Percentiles rank a stretch among this genome's conserved stretches.
Conservation (phyloP, 306 rosid genomes). For the Vachellia collinsii region DNA sequence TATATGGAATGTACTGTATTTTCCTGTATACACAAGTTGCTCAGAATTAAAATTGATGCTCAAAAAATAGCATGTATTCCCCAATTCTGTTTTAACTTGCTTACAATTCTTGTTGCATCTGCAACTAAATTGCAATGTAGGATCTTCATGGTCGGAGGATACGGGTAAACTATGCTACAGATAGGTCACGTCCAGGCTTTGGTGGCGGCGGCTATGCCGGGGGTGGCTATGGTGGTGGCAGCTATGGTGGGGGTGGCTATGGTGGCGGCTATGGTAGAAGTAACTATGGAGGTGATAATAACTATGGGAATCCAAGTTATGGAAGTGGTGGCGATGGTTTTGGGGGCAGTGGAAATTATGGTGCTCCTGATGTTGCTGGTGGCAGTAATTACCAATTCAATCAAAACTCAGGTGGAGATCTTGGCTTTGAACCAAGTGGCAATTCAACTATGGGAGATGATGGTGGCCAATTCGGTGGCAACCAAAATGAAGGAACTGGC, state of each 20-base stretch:
- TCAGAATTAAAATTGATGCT: not conserved
- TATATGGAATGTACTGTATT: not conserved
- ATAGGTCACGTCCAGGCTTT: slow-evolving; percentile 55
- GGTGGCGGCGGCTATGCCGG: slow-evolving; percentile 30
- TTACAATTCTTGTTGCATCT: slow-evolving; percentile 31
- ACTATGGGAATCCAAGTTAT: slow-evolving; percentile 6
- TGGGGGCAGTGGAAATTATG: slow-evolving; percentile 11
- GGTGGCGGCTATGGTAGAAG: slow-evolving; percentile 3
- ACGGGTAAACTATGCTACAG: slow-evolving; percentile 52
- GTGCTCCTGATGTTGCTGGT: slow-evolving; percentile 17
- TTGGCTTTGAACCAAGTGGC: slow-evolving; percentile 29
- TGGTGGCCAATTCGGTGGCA: slow-evolving; percentile 35
- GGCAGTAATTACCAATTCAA: slow-evolving; percentile 28
- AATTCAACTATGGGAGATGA: slow-evolving; percentile 33
- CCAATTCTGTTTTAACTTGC: not conserved
- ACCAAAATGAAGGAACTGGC: slow-evolving; percentile 28
- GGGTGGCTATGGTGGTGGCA: not conserved
- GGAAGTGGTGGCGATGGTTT: slow-evolving; percentile 22
- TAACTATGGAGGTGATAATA: slow-evolving; percentile 1
- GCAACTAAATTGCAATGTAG: slow-evolving; percentile 34
- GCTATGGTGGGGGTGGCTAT: slow-evolving; percentile 24
- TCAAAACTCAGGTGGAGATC: slow-evolving; percentile 32
- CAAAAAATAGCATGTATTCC: not conserved
- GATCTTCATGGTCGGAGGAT: slow-evolving; percentile 57
- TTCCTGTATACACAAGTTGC: slow-evolving; percentile 11